Evolutionary conservation across 2,329 filamentous ascomycete species (phyloP), one percentile per base, ranked within the genome.

Genomic region (Helotiales sp.): DNA sequence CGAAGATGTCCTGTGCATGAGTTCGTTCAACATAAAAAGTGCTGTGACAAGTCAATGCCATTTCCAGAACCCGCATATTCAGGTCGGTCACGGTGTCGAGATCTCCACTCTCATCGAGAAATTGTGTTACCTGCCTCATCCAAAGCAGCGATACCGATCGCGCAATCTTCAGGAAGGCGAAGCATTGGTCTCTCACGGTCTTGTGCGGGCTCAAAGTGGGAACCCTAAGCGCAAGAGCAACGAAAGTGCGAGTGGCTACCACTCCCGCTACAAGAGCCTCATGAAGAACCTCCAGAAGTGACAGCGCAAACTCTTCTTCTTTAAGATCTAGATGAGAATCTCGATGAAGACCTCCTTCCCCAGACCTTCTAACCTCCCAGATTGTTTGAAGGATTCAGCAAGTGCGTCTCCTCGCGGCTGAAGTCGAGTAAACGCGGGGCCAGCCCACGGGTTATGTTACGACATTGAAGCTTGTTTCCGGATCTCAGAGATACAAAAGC

Each of bases 21-120:
- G 65, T 5, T 0, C 69, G 50, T 17, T 84, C 82, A 1, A 82
- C 70, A 62, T 85, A 78, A 61, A 83, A 86, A 0, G 83, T 82
- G 17, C 72, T 71, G 2, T 75, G 71, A 64, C 83, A 83, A 1
- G 81, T 77, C 43, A 84, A 66, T 0, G 80, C 78, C 2, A 83
- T 75, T 57, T 83, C 79, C 10, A 80, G 74, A 2, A 75, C 72
- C 28, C 78, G 77, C 0, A 70, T 64, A 13, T 71, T 72, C 0
- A 86, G n/a, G 17, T 20, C 6, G 6, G 17, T 11, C 4, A 20
- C 17, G 6, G n/a, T 6, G 17, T 45, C 17, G 5, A 20, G 17
- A 20, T 20, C 17, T 20, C 8, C 5, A 6, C 40, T 45, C 17
- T n/a, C 5, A 6, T 45, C 17, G 8, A 45, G 40, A 6, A 45